Evolutionary conservation across 2,329 filamentous ascomycete genomes (phyloP), one percentile per base, ranked within the genome.

Genomic region (Biscogniauxia sp.): DNA sequence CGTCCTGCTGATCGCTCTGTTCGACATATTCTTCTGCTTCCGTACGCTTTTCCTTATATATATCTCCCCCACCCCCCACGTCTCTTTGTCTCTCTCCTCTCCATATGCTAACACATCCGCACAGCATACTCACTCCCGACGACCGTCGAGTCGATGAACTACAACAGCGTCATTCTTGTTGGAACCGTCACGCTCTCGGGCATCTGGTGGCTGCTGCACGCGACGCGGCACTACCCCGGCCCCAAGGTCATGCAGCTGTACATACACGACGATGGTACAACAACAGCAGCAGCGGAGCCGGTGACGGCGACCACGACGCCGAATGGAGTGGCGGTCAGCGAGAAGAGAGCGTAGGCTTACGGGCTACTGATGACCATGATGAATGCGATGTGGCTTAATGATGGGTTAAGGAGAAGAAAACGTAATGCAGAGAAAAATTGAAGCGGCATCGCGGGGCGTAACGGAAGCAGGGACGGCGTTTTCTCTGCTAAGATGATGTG

Each of bases 1-100:
- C 6, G 81, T 84, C 17, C 66, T 80, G 50, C 81, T 85, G 57
- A 86, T 87, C 58, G 68, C 79, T 1, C 73, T 84, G 20, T 87
- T 86, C 65, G 77, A 83, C 57, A 75, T 84, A n/a, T 81, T 87
- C 60, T 87, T 83, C 73, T 86, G 83, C 68, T 87, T 87, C 75
- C 84, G 80, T 82, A 67, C 76, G 79, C 75, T 20, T 32, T 32
- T 32, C 2, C 5, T 23, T 23, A 23, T 23, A 23, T n/a, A 23
- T 23, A 23, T 23, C 23, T 32, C 28, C 28, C 11, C 11, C 28
- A 3, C 11, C 28, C 28, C 6, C 28, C 6, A 3, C 28, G 3
- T 32, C 28, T 32, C 6, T 32, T 32, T 32, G 1, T 32, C 28
- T 32, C 28, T 7, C 28, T 32, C 11, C 11, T 8, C 28, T 32